phyloP scores from a whole-genome alignment of 2,329 filamentous ascomycete genomes.

The Colletotrichum tanaceti region DNA sequence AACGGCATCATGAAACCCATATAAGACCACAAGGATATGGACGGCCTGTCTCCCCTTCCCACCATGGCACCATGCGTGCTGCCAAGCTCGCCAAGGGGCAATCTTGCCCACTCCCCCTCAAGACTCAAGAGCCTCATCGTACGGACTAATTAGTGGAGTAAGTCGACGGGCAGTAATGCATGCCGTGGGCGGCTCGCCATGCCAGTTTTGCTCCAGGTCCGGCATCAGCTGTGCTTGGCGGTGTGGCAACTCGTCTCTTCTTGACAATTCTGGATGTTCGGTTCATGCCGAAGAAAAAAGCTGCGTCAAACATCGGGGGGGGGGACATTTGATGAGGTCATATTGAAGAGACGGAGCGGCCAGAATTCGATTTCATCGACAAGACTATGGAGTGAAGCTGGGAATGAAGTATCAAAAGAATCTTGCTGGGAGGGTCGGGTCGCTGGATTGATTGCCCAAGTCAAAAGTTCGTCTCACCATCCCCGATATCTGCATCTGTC shows the following conservation, averaged over 20 bases:
- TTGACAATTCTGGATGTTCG: constrained; percentile 26
- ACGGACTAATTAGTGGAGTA: background rate
- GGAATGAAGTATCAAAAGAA: background rate
- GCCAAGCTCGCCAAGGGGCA: constrained; percentile 36
- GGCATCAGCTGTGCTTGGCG: constrained; percentile 34
- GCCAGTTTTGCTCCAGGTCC: constrained; percentile 24
- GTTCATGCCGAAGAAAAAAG: constrained; percentile 12
- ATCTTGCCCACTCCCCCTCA: background rate
- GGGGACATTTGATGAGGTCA: background rate
- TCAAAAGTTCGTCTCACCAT: background rate
- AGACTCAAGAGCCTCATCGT: constrained; percentile 20
- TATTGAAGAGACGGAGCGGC: background rate
- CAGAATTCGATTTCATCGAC: no score
- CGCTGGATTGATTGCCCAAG: background rate
- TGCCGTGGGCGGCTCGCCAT: constrained; percentile 20
- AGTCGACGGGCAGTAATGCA: background rate
- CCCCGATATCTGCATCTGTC: background rate
- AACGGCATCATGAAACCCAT: constrained; percentile 36
- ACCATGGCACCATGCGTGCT: constrained; percentile 18
- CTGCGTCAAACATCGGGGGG: background rate
- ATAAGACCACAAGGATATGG: constrained; percentile 29
- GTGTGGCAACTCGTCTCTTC: constrained; percentile 28
- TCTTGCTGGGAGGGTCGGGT: background rate
- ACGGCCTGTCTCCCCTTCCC: background rate
- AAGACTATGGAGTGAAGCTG: background rate